Conservation (phyloP, 2,329 filamentous ascomycete genomes). For the Epicoccum nigrum region DNA sequence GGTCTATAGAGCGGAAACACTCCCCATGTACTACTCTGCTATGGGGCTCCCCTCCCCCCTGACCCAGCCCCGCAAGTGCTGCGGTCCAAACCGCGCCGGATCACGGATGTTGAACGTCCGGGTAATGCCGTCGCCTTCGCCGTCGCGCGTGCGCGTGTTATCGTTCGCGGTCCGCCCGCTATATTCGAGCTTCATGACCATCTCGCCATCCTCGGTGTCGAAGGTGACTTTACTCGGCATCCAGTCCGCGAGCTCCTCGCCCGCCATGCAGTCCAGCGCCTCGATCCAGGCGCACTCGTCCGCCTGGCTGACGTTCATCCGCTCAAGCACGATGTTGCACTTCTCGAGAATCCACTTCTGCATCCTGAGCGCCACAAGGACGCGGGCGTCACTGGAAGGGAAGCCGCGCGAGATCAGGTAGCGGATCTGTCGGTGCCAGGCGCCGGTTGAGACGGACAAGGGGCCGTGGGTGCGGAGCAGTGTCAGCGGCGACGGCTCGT, state of each 20-base stretch:
- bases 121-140: not conserved
- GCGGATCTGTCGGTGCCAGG: conserved; percentile 2
- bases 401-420: not conserved
- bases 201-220: conserved; percentile 5
- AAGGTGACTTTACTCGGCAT: conserved; percentile 9
- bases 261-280: conserved; percentile 12
- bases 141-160: not conserved
- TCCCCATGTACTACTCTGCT: too few species aligned
- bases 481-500: not conserved
- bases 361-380: not conserved
- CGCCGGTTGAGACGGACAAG: not conserved
- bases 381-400: too few species aligned
- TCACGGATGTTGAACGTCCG: not conserved
- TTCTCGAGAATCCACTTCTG: not conserved
- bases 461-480: not conserved
- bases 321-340: not conserved
- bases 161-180: not conserved
- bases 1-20: too few species aligned
- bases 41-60: not conserved
- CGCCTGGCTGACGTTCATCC: not conserved
- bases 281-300: conserved; percentile 9
- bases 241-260: conserved; percentile 7
- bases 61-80: conserved; percentile 5
- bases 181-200: conserved; percentile 8
- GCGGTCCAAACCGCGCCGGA: conserved; percentile 3